Conservation (phyloP, 163 green algal species). For the Volvox carteri region DNA sequence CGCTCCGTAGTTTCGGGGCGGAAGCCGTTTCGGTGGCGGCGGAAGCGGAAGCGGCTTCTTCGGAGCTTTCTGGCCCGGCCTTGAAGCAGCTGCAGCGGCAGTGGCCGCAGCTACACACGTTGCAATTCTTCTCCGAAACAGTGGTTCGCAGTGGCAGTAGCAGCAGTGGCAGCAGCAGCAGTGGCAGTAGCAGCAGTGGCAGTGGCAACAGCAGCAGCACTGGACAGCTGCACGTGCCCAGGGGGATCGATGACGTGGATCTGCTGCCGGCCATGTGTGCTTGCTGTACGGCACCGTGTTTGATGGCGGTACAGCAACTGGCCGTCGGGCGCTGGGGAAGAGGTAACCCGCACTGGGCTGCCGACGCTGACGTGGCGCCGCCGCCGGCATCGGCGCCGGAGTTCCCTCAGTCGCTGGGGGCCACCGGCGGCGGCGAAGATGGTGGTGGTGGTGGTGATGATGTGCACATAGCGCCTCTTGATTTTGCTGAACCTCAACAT, state of each 20-base stretch:
- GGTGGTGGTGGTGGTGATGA: no score
- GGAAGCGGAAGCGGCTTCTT: background rate
- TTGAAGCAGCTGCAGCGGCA: background rate
- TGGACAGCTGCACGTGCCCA: background rate
- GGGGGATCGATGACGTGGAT: background rate
- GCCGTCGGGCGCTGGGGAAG: background rate
- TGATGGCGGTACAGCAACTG: conserved; percentile 9
- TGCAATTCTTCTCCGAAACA: conserved; percentile 35
- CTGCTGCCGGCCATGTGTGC: conserved; percentile 12
- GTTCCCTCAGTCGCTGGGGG: no score
- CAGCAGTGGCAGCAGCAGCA: no score
- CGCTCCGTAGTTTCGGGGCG: background rate
- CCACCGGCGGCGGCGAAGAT: no score
- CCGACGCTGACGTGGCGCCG: no score
- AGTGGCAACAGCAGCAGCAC: background rate
- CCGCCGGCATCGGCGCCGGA: no score
- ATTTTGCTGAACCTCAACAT: no score
- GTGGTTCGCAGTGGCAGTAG: background rate
- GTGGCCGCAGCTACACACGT: conserved; percentile 16
- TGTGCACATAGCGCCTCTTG: no score
- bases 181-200: no score
- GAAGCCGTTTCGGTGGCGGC: background rate
- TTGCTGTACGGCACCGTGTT: background rate
- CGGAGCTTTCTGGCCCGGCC: background rate
- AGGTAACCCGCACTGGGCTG: background rate